Base-by-base conservation (phyloP, 345 rosid species). In the Erodium maritimum region DNA sequence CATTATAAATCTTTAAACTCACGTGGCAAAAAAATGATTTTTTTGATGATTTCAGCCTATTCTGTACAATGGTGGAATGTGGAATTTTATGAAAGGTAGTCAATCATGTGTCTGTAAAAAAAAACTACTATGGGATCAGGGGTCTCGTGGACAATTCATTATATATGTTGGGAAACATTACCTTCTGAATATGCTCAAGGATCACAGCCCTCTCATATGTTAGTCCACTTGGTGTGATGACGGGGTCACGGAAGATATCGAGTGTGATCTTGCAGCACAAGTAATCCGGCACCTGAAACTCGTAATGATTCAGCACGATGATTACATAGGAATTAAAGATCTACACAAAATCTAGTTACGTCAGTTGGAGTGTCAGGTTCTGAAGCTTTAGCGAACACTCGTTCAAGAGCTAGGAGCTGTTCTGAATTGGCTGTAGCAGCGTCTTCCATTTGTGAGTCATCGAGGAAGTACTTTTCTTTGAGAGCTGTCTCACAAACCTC, bases 211-310 rank as follows among this genome's bases (percentile, higher is more conserved):
- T 88, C 73, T 93, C 96, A 59, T 93, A 93, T 42, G 95, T 72
- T 74, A 81, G 63, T 34, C 99, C 95, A 62, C 95, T 84, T 10
- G 96, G 99, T 65, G 91, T 72, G 54, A 88, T 77, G 60, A 93
- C 96, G 48, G 96, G 96, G 76, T 88, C 99, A 10, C 84, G 83
- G 60, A 83, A 82, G 29, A 88, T 86, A 69, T 88, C 95, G 12
- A 93, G 95, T 21, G 96, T 84, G 14, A 93, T 88, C 61, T 78
- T 86, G 75, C 96, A 88, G 60, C 99, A 88, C 9, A 88, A 71
- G 62, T 82, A 83, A 74, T 83, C 96, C 1, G 99, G 99, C 65
- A 93, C 94, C 99, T 93, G 80, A 53, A 0, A 23, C 1, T 0
- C 17, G 6, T 12, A 54, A 21, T 4, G 22, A 9, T 0, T 23